These are phyloP conservation scores for Pythium chondricola DNA, from an alignment of 352 stramenopile species.

Conservation along the genomic window DNA sequence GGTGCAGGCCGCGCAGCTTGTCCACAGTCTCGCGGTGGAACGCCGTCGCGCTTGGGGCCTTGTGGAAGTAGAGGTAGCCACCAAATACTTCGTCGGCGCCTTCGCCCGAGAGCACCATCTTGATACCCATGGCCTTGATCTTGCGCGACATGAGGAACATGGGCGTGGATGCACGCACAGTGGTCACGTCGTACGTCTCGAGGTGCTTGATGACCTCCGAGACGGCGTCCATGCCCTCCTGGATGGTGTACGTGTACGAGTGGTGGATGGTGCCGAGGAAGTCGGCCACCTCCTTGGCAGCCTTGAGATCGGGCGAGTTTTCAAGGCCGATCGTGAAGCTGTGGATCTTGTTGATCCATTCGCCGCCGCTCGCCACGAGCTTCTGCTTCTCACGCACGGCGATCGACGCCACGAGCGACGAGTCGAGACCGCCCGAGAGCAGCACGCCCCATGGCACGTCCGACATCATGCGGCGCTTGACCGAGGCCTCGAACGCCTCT, in stretches of 20 bases:
- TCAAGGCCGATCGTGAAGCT: slow-evolving; percentile 98
- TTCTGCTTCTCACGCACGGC: slow-evolving; percentile 91
- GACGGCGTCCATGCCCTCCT: slow-evolving; percentile 97
- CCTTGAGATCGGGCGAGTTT: slow-evolving; percentile 94
- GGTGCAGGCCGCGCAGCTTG: slow-evolving; percentile 95
- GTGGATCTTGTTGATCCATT: slow-evolving; percentile 93
- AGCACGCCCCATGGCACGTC: slow-evolving; percentile 98
- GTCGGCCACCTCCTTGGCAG: slow-evolving; percentile 94
- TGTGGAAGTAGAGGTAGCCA: slow-evolving; percentile 99
- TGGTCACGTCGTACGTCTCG: slow-evolving; percentile 98
- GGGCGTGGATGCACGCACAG: slow-evolving; percentile 96
- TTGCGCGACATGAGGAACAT: slow-evolving; percentile 99
- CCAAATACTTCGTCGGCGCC: slow-evolving; percentile 98
- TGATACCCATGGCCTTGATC: slow-evolving; percentile 99
- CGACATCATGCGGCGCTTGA: slow-evolving; percentile 97
- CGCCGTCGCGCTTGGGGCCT: slow-evolving; percentile 90
- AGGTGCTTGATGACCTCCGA: slow-evolving; percentile 96
- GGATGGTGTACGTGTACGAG: slow-evolving; percentile 97
- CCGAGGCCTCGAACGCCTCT: slow-evolving; percentile 90
- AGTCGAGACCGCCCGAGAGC: slow-evolving; percentile 97
- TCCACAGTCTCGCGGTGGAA: slow-evolving; percentile 93
- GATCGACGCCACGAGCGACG: slow-evolving; percentile 96
- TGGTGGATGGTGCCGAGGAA: slow-evolving; percentile 98
- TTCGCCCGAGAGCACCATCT: slow-evolving; percentile 99
- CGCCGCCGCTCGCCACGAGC: slow-evolving; percentile 61